A percentile compares a stretch with the other conserved stretches of the same genome.
Evolutionary conservation across 805 yeast species (phyloP).

Genomic region (Pichia ethanolica): DNA sequence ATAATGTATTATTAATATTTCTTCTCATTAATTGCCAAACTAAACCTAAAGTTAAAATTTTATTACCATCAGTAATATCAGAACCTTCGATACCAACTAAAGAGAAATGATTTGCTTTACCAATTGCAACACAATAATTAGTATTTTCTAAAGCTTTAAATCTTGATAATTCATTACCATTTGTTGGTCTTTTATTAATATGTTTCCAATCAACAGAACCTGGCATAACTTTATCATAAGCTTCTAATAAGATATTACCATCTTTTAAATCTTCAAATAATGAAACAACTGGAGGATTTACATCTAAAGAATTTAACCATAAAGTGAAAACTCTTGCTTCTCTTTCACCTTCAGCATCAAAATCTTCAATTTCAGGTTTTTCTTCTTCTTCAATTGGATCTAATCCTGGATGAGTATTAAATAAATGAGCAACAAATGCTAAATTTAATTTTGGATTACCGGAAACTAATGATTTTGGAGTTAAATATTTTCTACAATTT

Average conservation of each 20-base stretch:
- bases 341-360: constrained; percentile 99
- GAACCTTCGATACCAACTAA: constrained; percentile 97
- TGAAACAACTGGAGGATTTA: constrained; percentile 87
- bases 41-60: constrained; percentile 79
- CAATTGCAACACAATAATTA: constrained; percentile 96
- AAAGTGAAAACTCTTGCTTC: constrained; percentile 97
- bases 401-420: constrained; percentile 93
- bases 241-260: constrained; percentile 82
- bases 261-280: constrained; percentile 93
- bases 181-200: constrained; percentile 76
- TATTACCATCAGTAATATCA: constrained; percentile 91
- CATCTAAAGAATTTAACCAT: constrained; percentile 95
- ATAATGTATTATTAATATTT: constrained; percentile 80
- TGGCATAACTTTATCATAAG: constrained; percentile 92
- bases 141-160: constrained; percentile 96
- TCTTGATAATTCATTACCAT: constrained; percentile 70
- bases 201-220: constrained; percentile 76
- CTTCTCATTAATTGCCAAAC: constrained; percentile 99
- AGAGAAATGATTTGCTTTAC: constrained; percentile 87
- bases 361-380: constrained; percentile 91
- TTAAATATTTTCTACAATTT: constrained; percentile 88
- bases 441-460: constrained; percentile 95
- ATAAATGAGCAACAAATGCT: constrained; percentile 95
- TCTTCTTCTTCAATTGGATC: constrained; percentile 92
- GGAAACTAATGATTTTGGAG: constrained; percentile 86